Evolutionary conservation across 495 filamentous ascomycete species (phyloP).

Genomic region (Podospora sp.): DNA sequence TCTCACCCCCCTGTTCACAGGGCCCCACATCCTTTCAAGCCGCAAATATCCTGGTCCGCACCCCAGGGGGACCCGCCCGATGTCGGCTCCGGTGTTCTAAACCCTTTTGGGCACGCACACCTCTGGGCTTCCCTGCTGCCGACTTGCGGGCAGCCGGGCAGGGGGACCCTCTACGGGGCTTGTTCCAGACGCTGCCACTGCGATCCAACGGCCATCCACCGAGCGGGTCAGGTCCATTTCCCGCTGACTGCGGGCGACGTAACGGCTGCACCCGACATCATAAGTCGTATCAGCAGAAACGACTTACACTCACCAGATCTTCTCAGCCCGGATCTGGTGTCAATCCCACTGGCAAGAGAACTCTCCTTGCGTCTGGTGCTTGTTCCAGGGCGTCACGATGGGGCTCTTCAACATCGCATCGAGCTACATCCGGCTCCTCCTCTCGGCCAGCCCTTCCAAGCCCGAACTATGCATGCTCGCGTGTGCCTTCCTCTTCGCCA

Average conservation of each 20-base stretch:
- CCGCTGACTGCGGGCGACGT: neutral
- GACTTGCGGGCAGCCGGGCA: neutral
- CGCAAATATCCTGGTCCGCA: neutral
- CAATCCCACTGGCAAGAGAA: too few relatives aligned
- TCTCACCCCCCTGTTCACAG: neutral
- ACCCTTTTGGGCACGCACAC: neutral
- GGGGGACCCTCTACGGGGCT: neutral
- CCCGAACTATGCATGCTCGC: conserved; percentile 54
- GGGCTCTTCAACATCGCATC: conserved; percentile 21
- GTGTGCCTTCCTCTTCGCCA: conserved; percentile 54
- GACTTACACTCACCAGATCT: neutral
- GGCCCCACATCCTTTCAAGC: neutral
- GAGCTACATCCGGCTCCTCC: conserved; percentile 41
- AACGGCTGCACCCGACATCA: neutral
- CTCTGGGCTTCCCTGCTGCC: neutral
- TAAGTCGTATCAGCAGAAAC: neutral
- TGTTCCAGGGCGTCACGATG: conserved; percentile 11
- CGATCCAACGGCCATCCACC: neutral
- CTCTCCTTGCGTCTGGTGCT: too few relatives aligned
- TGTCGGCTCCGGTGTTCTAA: conserved; percentile 6
- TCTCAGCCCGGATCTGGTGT: neutral
- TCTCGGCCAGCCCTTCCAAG: conserved; percentile 38
- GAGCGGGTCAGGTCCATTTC: neutral
- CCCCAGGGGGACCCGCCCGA: neutral
- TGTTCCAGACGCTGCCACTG: too few relatives aligned